Base-by-base conservation (phyloP, 2,329 filamentous ascomycete species). In the Hymenoscyphus linearis region DNA sequence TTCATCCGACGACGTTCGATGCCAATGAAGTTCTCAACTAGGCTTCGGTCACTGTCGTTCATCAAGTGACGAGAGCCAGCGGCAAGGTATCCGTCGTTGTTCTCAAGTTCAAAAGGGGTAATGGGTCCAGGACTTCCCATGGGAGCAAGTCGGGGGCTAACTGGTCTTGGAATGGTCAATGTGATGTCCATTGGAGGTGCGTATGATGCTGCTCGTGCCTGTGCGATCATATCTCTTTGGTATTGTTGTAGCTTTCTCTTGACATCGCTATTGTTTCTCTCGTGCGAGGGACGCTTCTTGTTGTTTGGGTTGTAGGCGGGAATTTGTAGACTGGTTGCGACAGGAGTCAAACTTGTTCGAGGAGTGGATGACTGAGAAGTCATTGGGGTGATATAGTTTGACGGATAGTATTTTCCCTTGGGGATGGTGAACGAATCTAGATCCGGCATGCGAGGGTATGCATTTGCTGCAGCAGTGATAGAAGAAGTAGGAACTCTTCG, bases 401-500 rank as follows among this genome's bases (percentile, higher is more conserved):
- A 80, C 0, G 84, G 84, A 62, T 86, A 85, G 67, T 86, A 87
- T 72, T 86, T 86, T 26, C 84, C 84, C 73, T 85, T 76, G 0
- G 83, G 81, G 35, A 84, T 72, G 72, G 37, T 27, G 13, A 71
- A 60, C 22, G 63, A 50, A 35, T 67, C 57, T 56, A 64, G 58
- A 59, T 63, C 56, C 13, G 61, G 52, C 6, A 64, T 59, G 5
- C 59, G 57, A 10, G 62, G 58, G 18, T 26, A 52, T 18, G 60
- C 58, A 40, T 60, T 60, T 26, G 53, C 18, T 26, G 55, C 25
- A 5, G 60, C 37, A 36, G 58, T 62, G 40, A 62, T 59, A 61
- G 58, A 62, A 18, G 16, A 52, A 27, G 16, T 64, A 16, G 22
- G 62, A n/a, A 34, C 57, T 52, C 59, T 59, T n/a, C 63, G 58